A percentile compares a stretch with the other conserved stretches of the same genome.
phyloP scores from a whole-genome alignment of 2,329 filamentous ascomycete species.

The Colletotrichum shisoi region DNA sequence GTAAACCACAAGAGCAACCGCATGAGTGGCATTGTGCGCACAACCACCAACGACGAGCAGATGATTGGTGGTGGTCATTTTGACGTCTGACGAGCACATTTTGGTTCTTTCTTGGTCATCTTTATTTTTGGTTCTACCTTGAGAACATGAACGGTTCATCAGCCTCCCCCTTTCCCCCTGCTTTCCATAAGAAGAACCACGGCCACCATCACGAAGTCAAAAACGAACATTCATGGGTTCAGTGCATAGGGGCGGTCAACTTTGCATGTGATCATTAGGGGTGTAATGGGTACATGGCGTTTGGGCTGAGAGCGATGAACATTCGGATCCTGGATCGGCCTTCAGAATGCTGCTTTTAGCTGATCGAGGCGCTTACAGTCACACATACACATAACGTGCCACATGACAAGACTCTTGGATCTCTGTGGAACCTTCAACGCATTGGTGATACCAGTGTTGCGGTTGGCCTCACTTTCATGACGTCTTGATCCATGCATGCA shows the following conservation, averaged over 20 bases:
- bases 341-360: slow-evolving; percentile 36
- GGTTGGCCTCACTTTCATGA: slow-evolving; percentile 3
- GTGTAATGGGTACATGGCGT: slow-evolving; percentile 39
- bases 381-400: slow-evolving; percentile 20
- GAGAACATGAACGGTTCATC: slow-evolving; percentile 31
- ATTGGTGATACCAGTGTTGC: slow-evolving; percentile 14
- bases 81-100: slow-evolving; percentile 60
- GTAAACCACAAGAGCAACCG: slow-evolving; percentile 63
- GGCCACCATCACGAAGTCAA: slow-evolving; percentile 36
- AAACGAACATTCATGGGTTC: slow-evolving; percentile 40
- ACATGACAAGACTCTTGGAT: slow-evolving; percentile 21
- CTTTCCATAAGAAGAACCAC: slow-evolving; percentile 25
- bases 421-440: background rate
- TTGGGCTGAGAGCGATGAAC: slow-evolving; percentile 38
- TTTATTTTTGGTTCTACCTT: slow-evolving; percentile 23
- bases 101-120: slow-evolving; percentile 2
- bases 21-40: slow-evolving; percentile 71
- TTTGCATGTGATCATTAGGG: slow-evolving; percentile 39
- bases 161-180: slow-evolving; percentile 9
- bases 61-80: slow-evolving; percentile 71
- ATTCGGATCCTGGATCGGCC: slow-evolving; percentile 33
- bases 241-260: slow-evolving; percentile 40
- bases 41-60: slow-evolving; percentile 65
- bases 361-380: slow-evolving; percentile 27
- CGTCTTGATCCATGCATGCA: slow-evolving; percentile 15